Evolutionary conservation across 2,329 filamentous ascomycete species (phyloP), one percentile per base, ranked within the genome.

Genomic region (Clonostachys rosea): DNA sequence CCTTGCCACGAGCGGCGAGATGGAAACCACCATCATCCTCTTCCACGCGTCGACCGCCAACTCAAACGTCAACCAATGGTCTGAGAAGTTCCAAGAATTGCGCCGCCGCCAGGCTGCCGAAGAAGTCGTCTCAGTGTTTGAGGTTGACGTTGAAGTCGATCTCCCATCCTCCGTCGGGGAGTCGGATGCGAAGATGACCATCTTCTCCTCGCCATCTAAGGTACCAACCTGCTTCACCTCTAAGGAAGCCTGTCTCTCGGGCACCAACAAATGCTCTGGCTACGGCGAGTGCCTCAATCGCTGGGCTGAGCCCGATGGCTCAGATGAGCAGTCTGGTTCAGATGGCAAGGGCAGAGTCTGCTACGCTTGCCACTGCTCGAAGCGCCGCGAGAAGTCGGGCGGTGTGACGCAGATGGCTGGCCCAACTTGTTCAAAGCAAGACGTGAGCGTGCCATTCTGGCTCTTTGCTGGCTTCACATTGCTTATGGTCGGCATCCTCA

Each of bases 371-470:
- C 73, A 74, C 52, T 99, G 94, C 71, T 70, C 73, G 46, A 70
- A 78, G 40, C 87, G 83, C 33, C 65, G 71, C 34, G 71, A 75
- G 45, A 64, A 64, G n/a, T 74, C 68, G 14, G 71, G 76, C 36
- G 83, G 83, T 65, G 81, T 83, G 13, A 82, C 82, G 1, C 78
- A 84, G 61, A 97, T 91, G 90, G 92, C 84, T 44, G 94, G 94
- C 14, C 74, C 82, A 36, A 86, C 87, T 42, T 99, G 94, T 72
- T 84, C 94, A 63, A 99, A 97, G 81, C 80, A 86, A 65, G 92
- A 99, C 61, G 75, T 97, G 45, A 95, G 90, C 63, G 80, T 85
- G 30, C 85, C 87, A 6, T 97, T 99, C 70, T 95, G 91, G 82
- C 72, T 99, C 44, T 84, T 99, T 57, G 79, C 81, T 12, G 83